Conservation (phyloP, 176 grass and related monocot species). For the Cenchrus fungigraminus region DNA sequence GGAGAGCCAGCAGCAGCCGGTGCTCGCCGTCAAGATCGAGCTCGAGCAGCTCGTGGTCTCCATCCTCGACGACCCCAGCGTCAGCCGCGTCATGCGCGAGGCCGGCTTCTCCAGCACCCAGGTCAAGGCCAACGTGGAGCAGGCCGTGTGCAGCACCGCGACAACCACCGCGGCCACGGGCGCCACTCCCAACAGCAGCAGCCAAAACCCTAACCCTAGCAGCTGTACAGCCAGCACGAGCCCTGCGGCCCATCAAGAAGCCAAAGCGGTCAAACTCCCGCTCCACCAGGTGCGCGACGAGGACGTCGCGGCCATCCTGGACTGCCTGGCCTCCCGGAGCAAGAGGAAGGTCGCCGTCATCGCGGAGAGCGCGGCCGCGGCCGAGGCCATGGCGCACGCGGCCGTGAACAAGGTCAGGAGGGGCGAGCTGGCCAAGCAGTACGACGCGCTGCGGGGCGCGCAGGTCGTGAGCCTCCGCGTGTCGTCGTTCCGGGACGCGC, state of each 20-base stretch:
- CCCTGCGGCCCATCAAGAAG: conserved; percentile 29
- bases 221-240: conserved; percentile 34
- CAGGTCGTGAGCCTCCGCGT: conserved; percentile 72
- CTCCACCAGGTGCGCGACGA: conserved; percentile 55
- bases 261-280: conserved; percentile 46
- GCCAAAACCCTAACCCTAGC: conserved; percentile 62
- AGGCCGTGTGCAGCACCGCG: conserved; percentile 57
- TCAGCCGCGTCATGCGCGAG: conserved; percentile 96
- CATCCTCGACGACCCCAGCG: conserved; percentile 96
- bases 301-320: conserved; percentile 60
- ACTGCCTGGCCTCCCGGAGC: conserved; percentile 51
- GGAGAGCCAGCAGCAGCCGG: conserved; percentile 91
- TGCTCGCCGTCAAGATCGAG: conserved; percentile 89
- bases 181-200: background rate
- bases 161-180: conserved; percentile 30
- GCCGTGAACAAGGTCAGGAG: conserved; percentile 65
- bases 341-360: conserved; percentile 73
- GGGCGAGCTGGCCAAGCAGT: conserved; percentile 34
- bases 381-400: conserved; percentile 55
- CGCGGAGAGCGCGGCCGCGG: conserved; percentile 58
- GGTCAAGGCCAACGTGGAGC: conserved; percentile 90
- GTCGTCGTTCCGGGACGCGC: conserved; percentile 60
- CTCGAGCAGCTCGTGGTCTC: conserved; percentile 93
- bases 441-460: conserved; percentile 55
- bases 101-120: conserved; percentile 96